Evolutionary conservation across 345 rosid species (phyloP).

Genomic region (Aquilaria sinensis): DNA sequence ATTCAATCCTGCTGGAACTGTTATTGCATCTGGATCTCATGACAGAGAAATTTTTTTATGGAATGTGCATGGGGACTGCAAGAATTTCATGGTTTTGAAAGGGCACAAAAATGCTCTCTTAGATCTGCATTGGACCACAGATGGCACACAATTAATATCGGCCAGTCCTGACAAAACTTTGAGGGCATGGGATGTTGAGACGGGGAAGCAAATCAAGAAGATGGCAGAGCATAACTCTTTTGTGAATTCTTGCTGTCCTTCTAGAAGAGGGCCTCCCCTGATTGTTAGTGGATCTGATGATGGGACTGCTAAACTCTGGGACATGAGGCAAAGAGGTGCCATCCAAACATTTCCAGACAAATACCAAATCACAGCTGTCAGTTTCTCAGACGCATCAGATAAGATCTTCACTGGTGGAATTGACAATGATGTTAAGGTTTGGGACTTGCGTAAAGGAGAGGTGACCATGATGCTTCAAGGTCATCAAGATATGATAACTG

Average conservation of each 20-base stretch:
- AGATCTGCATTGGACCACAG: constrained; percentile 93
- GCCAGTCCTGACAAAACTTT: constrained; percentile 95
- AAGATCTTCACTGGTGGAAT: constrained; percentile 92
- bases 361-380: constrained; percentile 92
- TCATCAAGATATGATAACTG: constrained; percentile 91
- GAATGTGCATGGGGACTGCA: constrained; percentile 90
- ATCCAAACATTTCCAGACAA: constrained; percentile 96
- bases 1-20: constrained; percentile 79
- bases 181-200: constrained; percentile 92
- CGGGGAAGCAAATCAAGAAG: constrained; percentile 92
- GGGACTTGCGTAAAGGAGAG: constrained; percentile 95
- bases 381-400: constrained; percentile 94
- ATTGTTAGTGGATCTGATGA: constrained; percentile 95
- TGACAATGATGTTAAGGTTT: constrained; percentile 77
- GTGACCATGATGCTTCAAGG: constrained; percentile 89
- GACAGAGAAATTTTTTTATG: constrained; percentile 92
- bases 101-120: constrained; percentile 95
- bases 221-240: constrained; percentile 94
- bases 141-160: constrained; percentile 82
- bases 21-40: constrained; percentile 93
- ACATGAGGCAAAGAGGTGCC: constrained; percentile 98
- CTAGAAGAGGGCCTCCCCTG: constrained; percentile 87
- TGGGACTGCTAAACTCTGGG: constrained; percentile 98
- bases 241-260: constrained; percentile 90
- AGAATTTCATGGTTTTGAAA: constrained; percentile 87